These are phyloP conservation scores for Cercospora canescens DNA, from an alignment of 2,329 filamentous ascomycete genomes.

Conservation along the genomic window DNA sequence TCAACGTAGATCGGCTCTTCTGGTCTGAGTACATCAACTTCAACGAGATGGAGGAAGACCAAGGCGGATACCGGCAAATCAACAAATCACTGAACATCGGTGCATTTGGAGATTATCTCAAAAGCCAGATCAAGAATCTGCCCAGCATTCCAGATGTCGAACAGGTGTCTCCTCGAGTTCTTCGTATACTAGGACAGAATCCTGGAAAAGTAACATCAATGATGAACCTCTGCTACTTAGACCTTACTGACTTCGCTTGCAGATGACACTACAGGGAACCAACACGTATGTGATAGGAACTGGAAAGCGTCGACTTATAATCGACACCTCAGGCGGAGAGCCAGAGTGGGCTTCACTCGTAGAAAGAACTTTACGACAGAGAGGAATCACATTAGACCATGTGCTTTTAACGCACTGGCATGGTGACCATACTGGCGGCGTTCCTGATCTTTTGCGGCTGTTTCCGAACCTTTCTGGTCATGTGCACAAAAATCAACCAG, in stretches of 20 bases:
- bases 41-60: conserved; percentile 19
- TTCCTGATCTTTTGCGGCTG: conserved; percentile 40
- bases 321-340: conserved; percentile 40
- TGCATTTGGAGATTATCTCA: conserved; percentile 26
- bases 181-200: conserved; percentile 30
- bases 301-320: conserved; percentile 36
- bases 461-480: conserved; percentile 31
- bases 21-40: background rate
- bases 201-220: conserved; percentile 26
- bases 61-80: conserved; percentile 28
- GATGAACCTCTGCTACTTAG: too few species aligned
- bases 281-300: conserved; percentile 45
- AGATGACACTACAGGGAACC: conserved; percentile 43
- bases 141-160: conserved; percentile 22
- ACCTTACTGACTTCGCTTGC: too few species aligned
- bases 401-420: conserved; percentile 49
- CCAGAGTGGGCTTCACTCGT: conserved; percentile 41
- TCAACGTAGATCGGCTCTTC: background rate
- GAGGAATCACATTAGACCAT: conserved; percentile 40
- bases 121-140: conserved; percentile 21
- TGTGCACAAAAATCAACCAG: conserved; percentile 42
- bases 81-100: conserved; percentile 29
- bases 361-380: conserved; percentile 32
- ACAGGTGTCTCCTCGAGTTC: conserved; percentile 24
- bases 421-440: conserved; percentile 46